phyloP scores from a whole-genome alignment of 352 stramenopile genomes.

The Phytophthora syringae region DNA sequence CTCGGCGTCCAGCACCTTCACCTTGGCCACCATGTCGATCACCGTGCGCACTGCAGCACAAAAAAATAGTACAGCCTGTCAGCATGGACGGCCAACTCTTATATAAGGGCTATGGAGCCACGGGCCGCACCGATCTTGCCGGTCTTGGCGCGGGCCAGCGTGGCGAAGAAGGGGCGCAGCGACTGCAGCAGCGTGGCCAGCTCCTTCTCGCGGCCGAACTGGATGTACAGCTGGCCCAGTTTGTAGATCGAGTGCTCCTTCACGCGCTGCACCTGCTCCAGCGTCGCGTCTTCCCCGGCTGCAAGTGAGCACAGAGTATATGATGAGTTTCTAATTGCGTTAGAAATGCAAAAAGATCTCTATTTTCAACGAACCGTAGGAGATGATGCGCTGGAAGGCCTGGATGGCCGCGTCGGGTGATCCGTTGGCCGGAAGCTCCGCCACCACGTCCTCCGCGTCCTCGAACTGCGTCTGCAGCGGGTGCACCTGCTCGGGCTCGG shows the following conservation, averaged over 20 bases:
- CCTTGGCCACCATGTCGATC: constrained; percentile 97
- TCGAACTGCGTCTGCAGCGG: constrained; percentile 81
- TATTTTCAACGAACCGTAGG: constrained; percentile 54
- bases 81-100: not conserved
- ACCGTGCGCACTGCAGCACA: constrained; percentile 92
- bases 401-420: constrained; percentile 61
- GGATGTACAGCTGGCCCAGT: constrained; percentile 92
- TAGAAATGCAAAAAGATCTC: not conserved
- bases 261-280: constrained; percentile 87
- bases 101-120: not conserved
- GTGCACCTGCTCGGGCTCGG: constrained; percentile 67
- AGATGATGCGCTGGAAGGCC: constrained; percentile 75
- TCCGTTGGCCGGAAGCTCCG: constrained; percentile 34
- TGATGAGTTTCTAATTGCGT: not conserved
- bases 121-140: constrained; percentile 94
- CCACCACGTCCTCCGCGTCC: constrained; percentile 66
- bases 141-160: constrained; percentile 97
- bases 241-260: constrained; percentile 98
- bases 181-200: constrained; percentile 87
- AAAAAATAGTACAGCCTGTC: not conserved
- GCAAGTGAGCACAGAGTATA: constrained; percentile 4
- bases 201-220: constrained; percentile 86
- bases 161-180: constrained; percentile 94
- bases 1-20: constrained; percentile 85
- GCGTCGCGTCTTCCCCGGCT: constrained; percentile 63